Conservation (phyloP, 2,329 filamentous ascomycete genomes). For the Parafenestella ontariensis region DNA sequence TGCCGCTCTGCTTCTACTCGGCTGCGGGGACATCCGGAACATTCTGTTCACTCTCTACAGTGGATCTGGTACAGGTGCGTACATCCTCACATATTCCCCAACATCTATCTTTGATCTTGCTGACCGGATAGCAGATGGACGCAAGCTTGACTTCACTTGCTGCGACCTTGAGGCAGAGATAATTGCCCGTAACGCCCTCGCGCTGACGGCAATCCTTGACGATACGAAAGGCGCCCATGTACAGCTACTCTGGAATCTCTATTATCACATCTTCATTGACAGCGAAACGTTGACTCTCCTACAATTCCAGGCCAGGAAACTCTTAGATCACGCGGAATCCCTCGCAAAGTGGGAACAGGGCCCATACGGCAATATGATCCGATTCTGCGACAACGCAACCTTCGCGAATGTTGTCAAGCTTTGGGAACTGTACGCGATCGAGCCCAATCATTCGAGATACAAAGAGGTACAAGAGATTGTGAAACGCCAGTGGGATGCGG, state of each 20-base stretch:
- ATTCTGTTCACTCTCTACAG: conserved; percentile 55
- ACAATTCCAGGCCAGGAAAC: conserved; percentile 52
- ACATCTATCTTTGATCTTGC: background rate
- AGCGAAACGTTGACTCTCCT: conserved; percentile 49
- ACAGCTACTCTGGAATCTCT: conserved; percentile 60
- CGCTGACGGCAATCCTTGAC: conserved; percentile 62
- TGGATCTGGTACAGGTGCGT: conserved; percentile 21
- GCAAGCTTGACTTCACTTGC: conserved; percentile 55
- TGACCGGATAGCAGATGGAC: background rate
- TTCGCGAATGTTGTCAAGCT: conserved; percentile 51
- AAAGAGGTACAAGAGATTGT: background rate
- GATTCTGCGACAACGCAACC: conserved; percentile 59
- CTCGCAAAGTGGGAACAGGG: conserved; percentile 55
- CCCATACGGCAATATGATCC: conserved; percentile 54
- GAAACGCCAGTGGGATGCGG: conserved; percentile 3
- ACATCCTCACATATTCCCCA: background rate
- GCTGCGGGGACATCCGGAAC: conserved; percentile 64
- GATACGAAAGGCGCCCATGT: conserved; percentile 29
- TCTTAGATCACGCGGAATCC: conserved; percentile 50
- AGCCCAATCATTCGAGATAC: background rate
- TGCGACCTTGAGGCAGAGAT: conserved; percentile 62
- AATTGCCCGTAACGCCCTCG: conserved; percentile 63
- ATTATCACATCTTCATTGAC: conserved; percentile 62
- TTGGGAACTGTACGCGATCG: conserved; percentile 49
- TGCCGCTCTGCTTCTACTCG: conserved; percentile 55